phyloP scores from a whole-genome alignment of 2,329 filamentous ascomycete genomes.

The Fusarium pseudograminearum region DNA sequence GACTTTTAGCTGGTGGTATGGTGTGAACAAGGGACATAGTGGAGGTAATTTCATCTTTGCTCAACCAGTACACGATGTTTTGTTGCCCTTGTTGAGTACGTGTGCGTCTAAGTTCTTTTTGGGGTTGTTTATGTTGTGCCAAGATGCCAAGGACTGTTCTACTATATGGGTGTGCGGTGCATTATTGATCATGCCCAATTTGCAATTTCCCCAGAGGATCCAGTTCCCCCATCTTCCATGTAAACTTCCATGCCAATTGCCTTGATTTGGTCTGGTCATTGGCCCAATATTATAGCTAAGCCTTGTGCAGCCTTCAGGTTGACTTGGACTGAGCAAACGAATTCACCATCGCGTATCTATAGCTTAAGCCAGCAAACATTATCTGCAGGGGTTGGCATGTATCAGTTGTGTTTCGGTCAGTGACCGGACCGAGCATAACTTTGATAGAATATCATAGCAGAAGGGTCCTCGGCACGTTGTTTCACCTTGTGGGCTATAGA shows the following conservation, averaged over 20 bases:
- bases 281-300: background rate
- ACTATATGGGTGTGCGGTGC: background rate
- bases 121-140: background rate
- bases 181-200: background rate
- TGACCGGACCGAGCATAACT: slow-evolving; percentile 13
- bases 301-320: background rate
- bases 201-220: background rate
- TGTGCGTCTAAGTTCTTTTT: background rate
- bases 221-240: background rate
- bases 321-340: background rate
- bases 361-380: slow-evolving; percentile 3
- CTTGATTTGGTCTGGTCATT: background rate
- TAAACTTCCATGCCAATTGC: background rate
- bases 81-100: slow-evolving; percentile 5
- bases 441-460: background rate
- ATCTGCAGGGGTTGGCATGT: slow-evolving; percentile 21
- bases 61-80: slow-evolving; percentile 17
- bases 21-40: slow-evolving; percentile 21
- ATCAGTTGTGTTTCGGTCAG: slow-evolving; percentile 32
- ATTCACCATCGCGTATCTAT: slow-evolving; percentile 1
- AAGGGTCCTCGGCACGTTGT: slow-evolving; percentile 18
- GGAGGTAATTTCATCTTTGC: slow-evolving; percentile 42
- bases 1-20: slow-evolving; percentile 21
- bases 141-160: background rate
- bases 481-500: slow-evolving; percentile 18